Base-by-base conservation (phyloP, 352 stramenopile species). In the Thalassiosira exigua region DNA sequence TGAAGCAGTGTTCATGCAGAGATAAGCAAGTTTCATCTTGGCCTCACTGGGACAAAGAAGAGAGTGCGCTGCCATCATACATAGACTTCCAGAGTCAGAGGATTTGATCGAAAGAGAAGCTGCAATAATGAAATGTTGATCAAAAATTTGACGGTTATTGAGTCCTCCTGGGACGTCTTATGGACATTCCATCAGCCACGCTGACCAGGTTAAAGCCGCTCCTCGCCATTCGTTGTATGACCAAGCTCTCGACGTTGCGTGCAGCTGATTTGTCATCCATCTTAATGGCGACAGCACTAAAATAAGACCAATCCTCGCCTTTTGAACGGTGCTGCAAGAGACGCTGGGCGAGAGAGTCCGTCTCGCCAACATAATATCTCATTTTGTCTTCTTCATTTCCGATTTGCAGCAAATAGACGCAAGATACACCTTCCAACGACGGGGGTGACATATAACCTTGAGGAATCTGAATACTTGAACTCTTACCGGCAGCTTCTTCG, bases 331-430 rank as follows among this genome's bases (percentile, higher is more conserved):
- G 90, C 39, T 85, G 68, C 22, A 67, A 41, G 9, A 95, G 51
- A 30, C 90, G 64, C 61, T 84, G 48, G n/a, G 59, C 41, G 12
- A 95, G 66, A 42, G 65, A 78, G 50, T 95, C 90, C 30, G 87
- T 93, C 73, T 94, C 88, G 19, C 90, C 90, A 26, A 95, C 90
- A 56, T 95, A 95, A 69, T 88, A 93, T 27, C 51, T 51, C 54
- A 59, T 19, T 50, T 48, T 27, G 22, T 36, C 42, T 9, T 58
- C 41, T 60, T 50, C 46, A 11, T 59, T 12, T 21, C 70, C 58
- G 24, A 91, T 54, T 73, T 89, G 29, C 2, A 95, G 46, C 30
- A 93, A 67, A 69, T 95, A 95, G 3, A 95, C 73, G 79, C 83
- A 92, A 3, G 88, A 93, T 46, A 36, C 46, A 22, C 84, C 85